Percentiles rank a stretch among this genome's conserved stretches.
Evolutionary conservation across 768 basidiomycete species (phyloP).

Genomic region (Fomitopsis serialis): DNA sequence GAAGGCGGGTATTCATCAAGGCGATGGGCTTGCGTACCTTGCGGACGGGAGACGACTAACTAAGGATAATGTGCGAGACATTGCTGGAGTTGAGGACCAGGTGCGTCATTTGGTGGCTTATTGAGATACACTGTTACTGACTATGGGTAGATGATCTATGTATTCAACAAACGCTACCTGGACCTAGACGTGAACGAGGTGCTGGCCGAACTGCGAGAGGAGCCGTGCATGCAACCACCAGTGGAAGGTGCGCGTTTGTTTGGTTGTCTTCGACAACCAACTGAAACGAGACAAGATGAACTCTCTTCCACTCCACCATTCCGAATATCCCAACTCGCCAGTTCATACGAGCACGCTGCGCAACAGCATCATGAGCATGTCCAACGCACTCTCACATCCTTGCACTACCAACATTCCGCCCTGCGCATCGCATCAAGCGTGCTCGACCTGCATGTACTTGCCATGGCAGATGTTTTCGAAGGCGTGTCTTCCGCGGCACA

Average conservation of each 20-base stretch:
- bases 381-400: constrained; percentile 41
- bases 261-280: neutral
- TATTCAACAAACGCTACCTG: constrained; percentile 80
- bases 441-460: constrained; percentile 69
- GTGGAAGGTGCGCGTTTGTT: constrained; percentile 53
- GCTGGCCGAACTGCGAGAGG: constrained; percentile 53
- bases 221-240: constrained; percentile 59
- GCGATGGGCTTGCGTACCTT: constrained; percentile 69
- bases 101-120: constrained; percentile 36
- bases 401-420: constrained; percentile 65
- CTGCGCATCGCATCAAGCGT: constrained; percentile 67
- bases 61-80: constrained; percentile 67
- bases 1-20: constrained; percentile 66
- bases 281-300: constrained; percentile 34
- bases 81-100: constrained; percentile 73
- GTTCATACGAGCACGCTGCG: constrained; percentile 61
- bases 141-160: constrained; percentile 58
- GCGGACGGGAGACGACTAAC: constrained; percentile 74
- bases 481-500: constrained; percentile 60
- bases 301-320: constrained; percentile 69
- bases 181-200: constrained; percentile 66
- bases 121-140: too few species aligned
- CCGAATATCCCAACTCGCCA: constrained; percentile 57
- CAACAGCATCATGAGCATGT: constrained; percentile 62
- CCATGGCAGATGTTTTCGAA: constrained; percentile 67